Conservation (phyloP, 805 yeast species). For the Maudiozyma bulderi region DNA sequence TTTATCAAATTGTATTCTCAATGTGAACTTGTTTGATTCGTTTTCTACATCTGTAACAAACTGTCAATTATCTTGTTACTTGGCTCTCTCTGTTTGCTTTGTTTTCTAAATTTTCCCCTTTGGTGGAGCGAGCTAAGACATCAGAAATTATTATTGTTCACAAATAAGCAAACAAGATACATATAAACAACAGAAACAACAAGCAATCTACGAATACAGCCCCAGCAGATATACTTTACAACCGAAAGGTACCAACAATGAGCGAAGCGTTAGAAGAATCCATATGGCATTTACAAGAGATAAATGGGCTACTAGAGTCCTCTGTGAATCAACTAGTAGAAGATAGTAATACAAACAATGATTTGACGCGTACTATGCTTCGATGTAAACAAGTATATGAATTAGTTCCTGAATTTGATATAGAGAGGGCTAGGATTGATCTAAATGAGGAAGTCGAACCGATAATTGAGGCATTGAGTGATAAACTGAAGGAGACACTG, state of each 20-base stretch:
- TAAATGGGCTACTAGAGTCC: constrained; percentile 13
- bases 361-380: constrained; percentile 17
- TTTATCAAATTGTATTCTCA: too few species aligned
- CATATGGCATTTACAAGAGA: constrained; percentile 15
- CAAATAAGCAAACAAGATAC: too few species aligned
- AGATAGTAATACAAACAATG: constrained; percentile 14
- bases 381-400: constrained; percentile 22
- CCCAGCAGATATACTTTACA: too few species aligned
- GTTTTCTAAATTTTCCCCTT: too few species aligned
- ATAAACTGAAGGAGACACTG: constrained; percentile 20
- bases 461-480: constrained; percentile 18
- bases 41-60: too few species aligned
- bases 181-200: too few species aligned
- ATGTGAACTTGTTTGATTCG: too few species aligned
- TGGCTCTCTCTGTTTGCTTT: too few species aligned
- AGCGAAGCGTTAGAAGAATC: constrained; percentile 17
- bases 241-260: constrained; percentile 8
- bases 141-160: too few species aligned
- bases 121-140: too few species aligned
- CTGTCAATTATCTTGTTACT: too few species aligned
- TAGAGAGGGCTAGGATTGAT: constrained; percentile 26
- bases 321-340: constrained; percentile 14
- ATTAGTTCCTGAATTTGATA: constrained; percentile 27
- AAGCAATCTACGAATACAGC: too few species aligned
- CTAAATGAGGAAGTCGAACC: constrained; percentile 27